Base-by-base conservation (phyloP, 345 rosid genomes). In the Gossypium bickii region DNA sequence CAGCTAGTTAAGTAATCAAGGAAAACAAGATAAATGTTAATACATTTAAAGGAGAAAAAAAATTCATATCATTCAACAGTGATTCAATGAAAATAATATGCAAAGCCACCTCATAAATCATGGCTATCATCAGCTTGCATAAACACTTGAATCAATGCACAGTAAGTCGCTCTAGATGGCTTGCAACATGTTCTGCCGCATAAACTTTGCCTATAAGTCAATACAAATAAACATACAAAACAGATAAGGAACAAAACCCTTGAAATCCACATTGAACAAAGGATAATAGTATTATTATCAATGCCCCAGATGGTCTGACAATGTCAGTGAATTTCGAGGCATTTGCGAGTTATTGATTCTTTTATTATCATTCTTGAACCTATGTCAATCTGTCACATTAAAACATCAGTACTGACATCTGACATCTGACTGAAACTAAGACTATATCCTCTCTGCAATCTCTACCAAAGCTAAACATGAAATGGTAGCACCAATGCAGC, bases 401-500 rank as follows among this genome's bases (percentile, higher is more conserved):
- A 64, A 41, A 38, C 41, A 63, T 63, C 20, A 63, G 24, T 2
- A 18, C 9, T 45, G 12, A 41, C 25, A 4, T 11, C 16, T 45
- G 6, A 41, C 16, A 65, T 9, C 24, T n/a, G 3, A 20, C 51
- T 18, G 44, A 43, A 44, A 17, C 68, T 2, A 38, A 9, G 24
- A 64, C 13, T 41, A 64, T 43, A 43, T 65, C 25, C 70, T 11
- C 52, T 66, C 9, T 66, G 38, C 38, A 45, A 27, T 67, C 52
- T 56, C 66, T 51, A 5, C 12, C 53, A 71, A 38, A 34, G 49
- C 18, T 58, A 56, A 58, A 24, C 18, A 65, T 22, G 53, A 38
- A 68, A 78, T 49, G 49, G 67, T 70, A 15, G 7, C 38, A 16
- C 60, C 71, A 62, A 13, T 47, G 63, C 71, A 53, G 48, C 63